Conservation (phyloP, 2,329 filamentous ascomycete genomes). For the Cyphellophora europaea region DNA sequence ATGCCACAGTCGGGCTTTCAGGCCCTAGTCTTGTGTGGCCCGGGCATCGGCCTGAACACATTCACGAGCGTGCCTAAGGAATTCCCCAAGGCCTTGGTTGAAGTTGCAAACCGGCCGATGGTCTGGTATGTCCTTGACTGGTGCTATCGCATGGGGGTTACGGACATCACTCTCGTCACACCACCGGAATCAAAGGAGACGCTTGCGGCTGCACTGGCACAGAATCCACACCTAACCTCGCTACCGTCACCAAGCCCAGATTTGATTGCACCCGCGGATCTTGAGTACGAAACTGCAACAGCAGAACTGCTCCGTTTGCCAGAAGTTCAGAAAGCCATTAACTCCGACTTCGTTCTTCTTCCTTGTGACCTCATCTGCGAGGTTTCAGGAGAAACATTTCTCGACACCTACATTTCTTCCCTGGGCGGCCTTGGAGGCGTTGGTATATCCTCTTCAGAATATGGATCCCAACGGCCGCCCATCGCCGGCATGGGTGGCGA, state of each 20-base stretch:
- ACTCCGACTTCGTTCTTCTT: slow-evolving; percentile 77
- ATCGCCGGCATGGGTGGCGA: slow-evolving; percentile 45
- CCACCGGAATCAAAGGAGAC: slow-evolving; percentile 33
- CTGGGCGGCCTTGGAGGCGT: slow-evolving; percentile 54
- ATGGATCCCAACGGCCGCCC: slow-evolving; percentile 29
- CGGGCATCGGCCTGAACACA: slow-evolving; percentile 39
- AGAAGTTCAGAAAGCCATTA: slow-evolving; percentile 70
- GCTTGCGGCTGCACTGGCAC: slow-evolving; percentile 36
- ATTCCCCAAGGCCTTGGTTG: slow-evolving; percentile 39
- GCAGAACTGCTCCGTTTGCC: slow-evolving; percentile 78
- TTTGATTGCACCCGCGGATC: slow-evolving; percentile 63
- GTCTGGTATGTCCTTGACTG: slow-evolving; percentile 40
- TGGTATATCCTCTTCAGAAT: slow-evolving; percentile 33
- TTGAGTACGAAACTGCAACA: slow-evolving; percentile 79
- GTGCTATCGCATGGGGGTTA: slow-evolving; percentile 40
- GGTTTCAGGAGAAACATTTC: slow-evolving; percentile 67
- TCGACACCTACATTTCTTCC: slow-evolving; percentile 88
- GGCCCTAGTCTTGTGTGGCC: slow-evolving; percentile 38
- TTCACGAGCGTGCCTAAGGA: slow-evolving; percentile 41
- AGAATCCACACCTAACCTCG: slow-evolving; percentile 41
- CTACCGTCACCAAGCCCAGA: slow-evolving; percentile 45
- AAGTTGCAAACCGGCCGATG: slow-evolving; percentile 41
- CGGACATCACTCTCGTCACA: slow-evolving; percentile 38
- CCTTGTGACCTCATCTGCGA: slow-evolving; percentile 93
- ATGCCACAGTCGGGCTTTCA: slow-evolving; percentile 33